Conservation (phyloP, 495 filamentous ascomycete genomes). For the Penicillium flavigenum region DNA sequence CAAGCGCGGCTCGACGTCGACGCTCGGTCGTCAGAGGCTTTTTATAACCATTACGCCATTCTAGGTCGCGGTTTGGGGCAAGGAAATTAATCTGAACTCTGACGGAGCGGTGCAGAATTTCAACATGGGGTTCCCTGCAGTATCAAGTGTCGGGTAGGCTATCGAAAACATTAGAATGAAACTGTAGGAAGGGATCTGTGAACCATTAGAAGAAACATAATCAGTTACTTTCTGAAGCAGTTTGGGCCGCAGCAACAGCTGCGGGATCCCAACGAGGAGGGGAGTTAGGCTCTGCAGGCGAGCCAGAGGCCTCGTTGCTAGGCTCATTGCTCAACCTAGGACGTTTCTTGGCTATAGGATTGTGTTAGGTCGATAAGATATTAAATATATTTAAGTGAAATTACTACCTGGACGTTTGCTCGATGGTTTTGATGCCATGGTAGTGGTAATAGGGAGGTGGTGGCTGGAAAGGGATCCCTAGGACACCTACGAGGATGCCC, state of each 20-base stretch:
- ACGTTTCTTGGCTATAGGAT: not conserved
- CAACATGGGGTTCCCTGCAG: not conserved
- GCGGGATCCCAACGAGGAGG: not conserved
- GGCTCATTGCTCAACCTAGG: not conserved
- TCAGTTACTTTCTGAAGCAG: not conserved
- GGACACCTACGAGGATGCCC: not conserved
- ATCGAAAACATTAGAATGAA: not conserved
- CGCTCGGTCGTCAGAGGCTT: not conserved
- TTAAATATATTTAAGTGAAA: not conserved
- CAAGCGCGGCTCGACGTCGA: not conserved
- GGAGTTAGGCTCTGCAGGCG: not conserved
- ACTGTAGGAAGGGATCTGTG: not conserved
- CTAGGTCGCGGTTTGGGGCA: not conserved
- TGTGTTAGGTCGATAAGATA: not conserved
- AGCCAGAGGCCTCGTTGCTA: not conserved
- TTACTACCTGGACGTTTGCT: not conserved
- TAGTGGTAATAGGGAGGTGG: not conserved
- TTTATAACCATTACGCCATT: not conserved
- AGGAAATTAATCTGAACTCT: not conserved
- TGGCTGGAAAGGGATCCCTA: not conserved
- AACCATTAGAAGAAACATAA: not conserved
- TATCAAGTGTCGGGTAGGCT: not conserved
- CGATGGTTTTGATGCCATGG: not conserved
- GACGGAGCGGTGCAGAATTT: accelerated
- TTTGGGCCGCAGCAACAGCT: not conserved